phyloP scores from a whole-genome alignment of 805 yeast species.

The Ogataea siamensis region DNA sequence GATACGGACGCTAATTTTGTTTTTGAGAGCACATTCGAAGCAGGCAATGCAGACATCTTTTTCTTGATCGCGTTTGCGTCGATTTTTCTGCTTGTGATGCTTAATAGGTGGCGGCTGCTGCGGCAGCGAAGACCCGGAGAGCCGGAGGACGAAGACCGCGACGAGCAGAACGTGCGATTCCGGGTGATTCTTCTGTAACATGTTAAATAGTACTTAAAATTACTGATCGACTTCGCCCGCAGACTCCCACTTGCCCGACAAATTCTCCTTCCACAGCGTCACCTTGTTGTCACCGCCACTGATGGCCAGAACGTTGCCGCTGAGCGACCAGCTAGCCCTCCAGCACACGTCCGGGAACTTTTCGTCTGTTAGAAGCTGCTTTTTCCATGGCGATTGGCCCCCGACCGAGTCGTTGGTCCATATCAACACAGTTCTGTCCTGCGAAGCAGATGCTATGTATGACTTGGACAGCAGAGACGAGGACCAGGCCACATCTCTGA shows the following conservation, averaged over 20 bases:
- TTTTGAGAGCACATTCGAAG: constrained; percentile 16
- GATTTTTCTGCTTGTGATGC: constrained; percentile 14
- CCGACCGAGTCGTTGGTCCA: constrained; percentile 70
- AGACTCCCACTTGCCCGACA: constrained; percentile 91
- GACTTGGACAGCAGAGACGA: constrained; percentile 84
- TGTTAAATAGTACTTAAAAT: constrained; percentile 2
- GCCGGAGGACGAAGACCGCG: constrained; percentile 7
- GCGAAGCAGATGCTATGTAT: constrained; percentile 94
- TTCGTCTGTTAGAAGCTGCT: constrained; percentile 68
- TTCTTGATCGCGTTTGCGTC: constrained; percentile 16
- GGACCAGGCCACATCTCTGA: constrained; percentile 98
- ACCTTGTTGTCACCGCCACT: constrained; percentile 96
- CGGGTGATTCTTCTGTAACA: constrained; percentile 28
- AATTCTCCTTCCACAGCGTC: constrained; percentile 93
- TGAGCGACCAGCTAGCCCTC: constrained; percentile 97
- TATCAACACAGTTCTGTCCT: constrained; percentile 89
- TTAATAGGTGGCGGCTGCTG: constrained; percentile 22
- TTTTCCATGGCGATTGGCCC: constrained; percentile 57
- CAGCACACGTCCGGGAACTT: constrained; percentile 96
- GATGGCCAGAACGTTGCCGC: constrained; percentile 93
- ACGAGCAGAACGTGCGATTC: constrained; percentile 24
- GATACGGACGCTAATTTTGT: constrained; percentile 5
- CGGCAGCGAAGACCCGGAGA: constrained; percentile 16
- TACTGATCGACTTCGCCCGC: constrained; percentile 95
- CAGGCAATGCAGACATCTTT: constrained; percentile 19